Conservation (phyloP, 2,329 filamentous ascomycete genomes). For the Paecilomyces variotii region DNA sequence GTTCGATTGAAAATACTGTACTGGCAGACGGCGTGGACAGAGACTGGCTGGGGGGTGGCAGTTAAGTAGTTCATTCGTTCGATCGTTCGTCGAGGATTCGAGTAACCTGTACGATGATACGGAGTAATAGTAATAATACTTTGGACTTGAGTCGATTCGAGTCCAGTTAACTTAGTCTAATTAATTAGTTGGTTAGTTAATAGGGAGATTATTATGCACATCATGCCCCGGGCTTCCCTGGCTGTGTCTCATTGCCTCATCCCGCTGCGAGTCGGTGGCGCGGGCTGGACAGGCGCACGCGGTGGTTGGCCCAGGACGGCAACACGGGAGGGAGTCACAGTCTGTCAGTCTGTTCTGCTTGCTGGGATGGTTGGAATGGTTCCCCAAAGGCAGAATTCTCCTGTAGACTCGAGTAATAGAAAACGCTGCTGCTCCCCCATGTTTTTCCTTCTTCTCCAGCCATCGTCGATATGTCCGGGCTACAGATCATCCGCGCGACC, state of each 20-base stretch:
- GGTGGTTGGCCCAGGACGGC: neutral
- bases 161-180: neutral
- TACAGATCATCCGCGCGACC: neutral
- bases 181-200: no score
- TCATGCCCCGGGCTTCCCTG: neutral
- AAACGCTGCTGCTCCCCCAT: neutral
- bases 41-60: neutral
- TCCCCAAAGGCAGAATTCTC: neutral
- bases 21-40: neutral
- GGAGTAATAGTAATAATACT: no score
- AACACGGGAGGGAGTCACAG: neutral
- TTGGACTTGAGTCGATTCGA: neutral
- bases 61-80: no score
- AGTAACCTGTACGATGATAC: no score
- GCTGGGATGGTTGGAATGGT: neutral
- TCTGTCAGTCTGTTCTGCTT: neutral
- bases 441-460: neutral
- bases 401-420: neutral
- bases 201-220: neutral
- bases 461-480: neutral
- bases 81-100: no score
- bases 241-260: constrained; percentile 1
- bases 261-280: neutral
- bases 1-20: neutral
- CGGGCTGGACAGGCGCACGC: neutral